These are phyloP conservation scores for Podila minutissima DNA, from an alignment of 192 early-diverging fungal genomes.

Conservation along the genomic window DNA sequence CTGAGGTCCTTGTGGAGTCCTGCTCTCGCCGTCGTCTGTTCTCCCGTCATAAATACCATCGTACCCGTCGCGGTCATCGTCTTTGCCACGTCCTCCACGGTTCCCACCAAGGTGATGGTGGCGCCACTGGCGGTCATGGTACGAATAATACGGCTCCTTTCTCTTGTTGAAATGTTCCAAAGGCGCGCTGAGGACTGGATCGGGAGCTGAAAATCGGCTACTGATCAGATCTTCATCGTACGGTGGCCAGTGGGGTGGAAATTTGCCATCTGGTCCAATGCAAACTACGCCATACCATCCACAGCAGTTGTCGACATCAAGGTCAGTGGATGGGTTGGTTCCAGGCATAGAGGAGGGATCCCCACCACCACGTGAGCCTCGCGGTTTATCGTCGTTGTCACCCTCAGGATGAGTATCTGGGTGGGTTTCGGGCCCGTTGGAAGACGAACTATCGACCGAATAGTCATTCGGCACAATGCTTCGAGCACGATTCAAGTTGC, in stretches of 20 bases:
- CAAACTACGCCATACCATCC: constrained; percentile 40
- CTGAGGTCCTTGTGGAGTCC: background rate
- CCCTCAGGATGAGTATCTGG: background rate
- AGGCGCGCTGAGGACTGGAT: background rate
- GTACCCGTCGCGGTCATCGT: background rate
- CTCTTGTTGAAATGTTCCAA: background rate
- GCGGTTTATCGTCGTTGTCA: background rate
- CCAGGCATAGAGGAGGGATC: background rate
- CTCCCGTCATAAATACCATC: background rate
- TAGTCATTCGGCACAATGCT: no score
- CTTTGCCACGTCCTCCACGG: background rate
- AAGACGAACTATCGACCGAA: background rate
- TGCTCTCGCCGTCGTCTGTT: background rate
- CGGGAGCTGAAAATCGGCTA: background rate
- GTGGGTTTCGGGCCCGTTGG: background rate
- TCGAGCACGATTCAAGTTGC: no score
- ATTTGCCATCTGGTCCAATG: constrained; percentile 34
- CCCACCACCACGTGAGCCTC: background rate
- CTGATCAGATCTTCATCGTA: constrained; percentile 31
- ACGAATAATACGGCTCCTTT: background rate
- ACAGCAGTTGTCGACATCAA: constrained; percentile 33
- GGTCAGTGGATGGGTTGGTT: background rate
- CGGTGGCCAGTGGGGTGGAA: constrained; percentile 32
- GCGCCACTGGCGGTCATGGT: background rate
- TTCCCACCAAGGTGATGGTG: background rate